These are phyloP conservation scores for Pyricularia grisea DNA, from an alignment of 2,329 filamentous ascomycete genomes.

Conservation along the genomic window DNA sequence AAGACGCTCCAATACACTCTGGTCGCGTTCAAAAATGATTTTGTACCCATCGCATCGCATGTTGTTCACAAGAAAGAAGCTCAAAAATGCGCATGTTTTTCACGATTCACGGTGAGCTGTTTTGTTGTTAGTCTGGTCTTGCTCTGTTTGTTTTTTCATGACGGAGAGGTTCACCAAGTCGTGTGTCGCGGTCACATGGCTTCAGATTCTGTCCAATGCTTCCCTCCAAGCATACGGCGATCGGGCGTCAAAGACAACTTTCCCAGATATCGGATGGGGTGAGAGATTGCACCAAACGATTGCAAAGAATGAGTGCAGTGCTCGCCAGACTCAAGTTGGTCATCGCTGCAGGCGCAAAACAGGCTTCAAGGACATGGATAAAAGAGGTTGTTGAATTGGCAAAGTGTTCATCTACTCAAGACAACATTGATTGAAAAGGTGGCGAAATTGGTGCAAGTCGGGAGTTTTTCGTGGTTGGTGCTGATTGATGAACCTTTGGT, in stretches of 20 bases:
- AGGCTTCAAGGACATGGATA: too few relatives aligned
- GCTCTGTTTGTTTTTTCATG: neutral
- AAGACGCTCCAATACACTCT: neutral
- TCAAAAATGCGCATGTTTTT: neutral
- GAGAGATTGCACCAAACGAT: neutral
- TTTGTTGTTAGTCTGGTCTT: neutral
- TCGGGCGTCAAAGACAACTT: neutral
- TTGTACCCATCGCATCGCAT: neutral
- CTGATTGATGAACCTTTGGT: neutral
- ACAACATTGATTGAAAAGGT: neutral
- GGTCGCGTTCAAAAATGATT: neutral
- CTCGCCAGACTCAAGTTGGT: neutral
- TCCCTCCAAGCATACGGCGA: neutral
- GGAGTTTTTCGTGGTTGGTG: neutral
- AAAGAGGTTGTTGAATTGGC: too few relatives aligned
- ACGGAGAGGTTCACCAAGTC: too few relatives aligned
- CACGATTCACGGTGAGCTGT: neutral
- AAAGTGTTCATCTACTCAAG: neutral
- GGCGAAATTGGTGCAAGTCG: neutral
- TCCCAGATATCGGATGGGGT: neutral
- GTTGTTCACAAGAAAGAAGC: neutral
- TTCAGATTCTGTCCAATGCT: neutral
- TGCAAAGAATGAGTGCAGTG: too few relatives aligned
- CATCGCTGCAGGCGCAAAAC: too few relatives aligned
- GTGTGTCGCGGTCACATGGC: neutral